Evolutionary conservation across 352 stramenopile genomes (phyloP).

Genomic region (Pythium coloratum): DNA sequence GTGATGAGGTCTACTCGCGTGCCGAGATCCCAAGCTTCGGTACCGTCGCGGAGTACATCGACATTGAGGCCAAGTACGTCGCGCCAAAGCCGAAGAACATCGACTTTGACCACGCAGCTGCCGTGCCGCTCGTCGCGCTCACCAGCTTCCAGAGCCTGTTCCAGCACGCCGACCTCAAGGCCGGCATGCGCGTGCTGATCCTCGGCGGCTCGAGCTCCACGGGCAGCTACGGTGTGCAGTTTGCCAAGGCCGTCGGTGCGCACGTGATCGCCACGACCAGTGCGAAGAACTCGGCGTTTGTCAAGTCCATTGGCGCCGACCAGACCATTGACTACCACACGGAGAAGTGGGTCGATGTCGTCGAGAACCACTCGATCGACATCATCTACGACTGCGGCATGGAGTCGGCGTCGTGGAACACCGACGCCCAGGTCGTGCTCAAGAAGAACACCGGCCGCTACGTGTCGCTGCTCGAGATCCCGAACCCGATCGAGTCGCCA

Average conservation of each 20-base stretch:
- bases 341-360: constrained; percentile 35
- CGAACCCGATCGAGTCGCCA: constrained; percentile 40
- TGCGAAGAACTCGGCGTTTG: constrained; percentile 33
- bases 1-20: constrained; percentile 26
- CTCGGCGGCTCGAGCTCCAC: constrained; percentile 39
- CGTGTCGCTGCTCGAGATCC: constrained; percentile 34
- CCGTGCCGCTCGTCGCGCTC: constrained; percentile 29
- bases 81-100: constrained; percentile 43
- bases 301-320: constrained; percentile 39
- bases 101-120: constrained; percentile 37
- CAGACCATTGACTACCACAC: constrained; percentile 45
- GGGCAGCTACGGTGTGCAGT: constrained; percentile 32
- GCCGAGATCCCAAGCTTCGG: constrained; percentile 10
- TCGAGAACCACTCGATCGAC: constrained; percentile 27
- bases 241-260: constrained; percentile 17
- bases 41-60: constrained; percentile 43
- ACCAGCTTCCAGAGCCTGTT: constrained; percentile 42
- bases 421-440: constrained; percentile 34
- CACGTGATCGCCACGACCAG: constrained; percentile 35
- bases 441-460: constrained; percentile 38
- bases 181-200: constrained; percentile 27
- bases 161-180: constrained; percentile 15
- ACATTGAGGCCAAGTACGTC: constrained; percentile 30
- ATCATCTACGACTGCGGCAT: constrained; percentile 29
- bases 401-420: constrained; percentile 37